These are phyloP conservation scores for Tetradesmus obliquus DNA, from an alignment of 139 green algal genomes.

Conservation along the genomic window DNA sequence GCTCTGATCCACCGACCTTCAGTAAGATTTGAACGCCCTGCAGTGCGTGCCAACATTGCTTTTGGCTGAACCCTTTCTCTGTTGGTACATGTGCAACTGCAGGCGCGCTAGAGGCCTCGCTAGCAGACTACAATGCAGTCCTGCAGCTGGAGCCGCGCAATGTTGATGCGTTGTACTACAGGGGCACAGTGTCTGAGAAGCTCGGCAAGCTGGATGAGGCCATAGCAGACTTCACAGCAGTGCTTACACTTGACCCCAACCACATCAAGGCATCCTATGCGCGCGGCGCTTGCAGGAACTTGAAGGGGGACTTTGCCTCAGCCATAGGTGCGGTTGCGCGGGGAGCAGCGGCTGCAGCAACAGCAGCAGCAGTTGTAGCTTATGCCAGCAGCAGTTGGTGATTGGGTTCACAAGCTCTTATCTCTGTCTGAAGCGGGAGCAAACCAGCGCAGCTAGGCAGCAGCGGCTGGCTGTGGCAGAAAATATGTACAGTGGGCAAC, in stretches of 20 bases:
- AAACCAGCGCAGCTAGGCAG: background rate
- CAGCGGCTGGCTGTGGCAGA: background rate
- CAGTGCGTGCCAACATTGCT: background rate
- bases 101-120: constrained; percentile 23
- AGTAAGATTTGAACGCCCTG: background rate
- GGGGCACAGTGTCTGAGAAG: constrained; percentile 67
- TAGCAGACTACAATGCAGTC: constrained; percentile 52
- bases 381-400: too few relatives aligned
- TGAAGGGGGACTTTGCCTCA: constrained; percentile 69
- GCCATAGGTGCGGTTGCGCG: constrained; percentile 69
- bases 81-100: background rate
- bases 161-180: constrained; percentile 79
- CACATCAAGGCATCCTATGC: constrained; percentile 83
- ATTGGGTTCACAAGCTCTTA: background rate
- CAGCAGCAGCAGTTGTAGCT: background rate
- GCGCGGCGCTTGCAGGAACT: constrained; percentile 77
- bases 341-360: background rate
- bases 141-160: constrained; percentile 63
- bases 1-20: too few relatives aligned
- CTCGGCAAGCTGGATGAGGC: constrained; percentile 67
- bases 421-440: background rate
- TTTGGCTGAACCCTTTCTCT: background rate
- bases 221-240: constrained; percentile 70
- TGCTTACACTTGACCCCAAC: constrained; percentile 74
- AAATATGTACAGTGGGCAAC: too few relatives aligned